These are phyloP conservation scores for Nothophoma quercina DNA, from an alignment of 2,329 filamentous ascomycete genomes.

Conservation along the genomic window DNA sequence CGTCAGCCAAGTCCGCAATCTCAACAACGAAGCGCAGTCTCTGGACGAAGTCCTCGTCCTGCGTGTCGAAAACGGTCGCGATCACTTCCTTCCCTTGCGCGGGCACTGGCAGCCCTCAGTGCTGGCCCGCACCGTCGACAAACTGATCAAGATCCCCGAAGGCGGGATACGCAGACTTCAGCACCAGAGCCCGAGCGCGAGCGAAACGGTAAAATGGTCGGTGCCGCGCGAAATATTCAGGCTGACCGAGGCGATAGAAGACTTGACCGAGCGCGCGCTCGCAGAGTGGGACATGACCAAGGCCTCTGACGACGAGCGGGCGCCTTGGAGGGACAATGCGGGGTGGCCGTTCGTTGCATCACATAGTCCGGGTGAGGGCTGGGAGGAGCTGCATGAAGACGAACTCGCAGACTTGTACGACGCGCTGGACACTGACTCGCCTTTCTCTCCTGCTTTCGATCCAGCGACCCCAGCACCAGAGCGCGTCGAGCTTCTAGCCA, in stretches of 20 bases:
- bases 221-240: constrained; percentile 89
- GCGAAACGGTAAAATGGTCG: constrained; percentile 71
- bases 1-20: constrained; percentile 67
- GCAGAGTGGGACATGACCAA: constrained; percentile 70
- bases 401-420: constrained; percentile 60
- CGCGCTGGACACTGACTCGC: constrained; percentile 75
- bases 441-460: constrained; percentile 67
- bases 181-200: constrained; percentile 57
- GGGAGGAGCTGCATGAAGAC: constrained; percentile 54
- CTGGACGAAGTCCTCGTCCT: constrained; percentile 91
- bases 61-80: constrained; percentile 80
- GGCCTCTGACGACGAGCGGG: constrained; percentile 39
- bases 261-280: constrained; percentile 64
- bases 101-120: constrained; percentile 82
- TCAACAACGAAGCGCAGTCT: constrained; percentile 72
- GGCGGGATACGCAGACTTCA: constrained; percentile 75
- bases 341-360: constrained; percentile 67
- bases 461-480: constrained; percentile 67
- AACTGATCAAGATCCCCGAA: constrained; percentile 85
- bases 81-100: constrained; percentile 87
- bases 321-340: constrained; percentile 62
- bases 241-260: constrained; percentile 80
- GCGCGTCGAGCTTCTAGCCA: constrained; percentile 77
- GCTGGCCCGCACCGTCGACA: constrained; percentile 85
- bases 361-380: constrained; percentile 40